These are phyloP conservation scores for Lactarius sp. DNA, from an alignment of 768 basidiomycete species.

Conservation along the genomic window DNA sequence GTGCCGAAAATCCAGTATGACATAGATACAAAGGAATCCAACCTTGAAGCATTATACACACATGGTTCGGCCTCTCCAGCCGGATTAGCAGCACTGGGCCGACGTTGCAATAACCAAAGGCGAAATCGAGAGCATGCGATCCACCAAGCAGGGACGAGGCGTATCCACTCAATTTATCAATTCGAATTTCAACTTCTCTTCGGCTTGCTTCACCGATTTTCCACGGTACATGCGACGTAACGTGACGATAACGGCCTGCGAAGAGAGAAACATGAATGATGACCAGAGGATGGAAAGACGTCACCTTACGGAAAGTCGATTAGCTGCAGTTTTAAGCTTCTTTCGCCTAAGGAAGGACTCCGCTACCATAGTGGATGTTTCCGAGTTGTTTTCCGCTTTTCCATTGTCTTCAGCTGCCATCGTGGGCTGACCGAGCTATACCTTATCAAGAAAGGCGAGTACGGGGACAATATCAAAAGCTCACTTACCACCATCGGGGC, in stretches of 20 bases:
- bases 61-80: not conserved
- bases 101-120: not conserved
- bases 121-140: not conserved
- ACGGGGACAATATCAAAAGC: not conserved
- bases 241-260: conserved; percentile 16
- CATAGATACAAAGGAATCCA: conserved; percentile 15
- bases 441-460: not conserved
- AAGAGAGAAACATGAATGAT: not conserved
- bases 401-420: conserved; percentile 4
- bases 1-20: conserved; percentile 7
- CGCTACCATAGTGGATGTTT: conserved; percentile 8
- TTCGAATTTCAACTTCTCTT: conserved; percentile 18
- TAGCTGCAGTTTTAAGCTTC: conserved; percentile 17
- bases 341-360: conserved; percentile 12
- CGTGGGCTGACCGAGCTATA: not conserved
- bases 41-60: not conserved
- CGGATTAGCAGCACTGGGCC: not conserved
- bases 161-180: conserved; percentile 13
- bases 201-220: conserved; percentile 15
- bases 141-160: not conserved
- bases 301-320: conserved; percentile 11
- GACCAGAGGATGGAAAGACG: not conserved
- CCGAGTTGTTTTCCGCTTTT: conserved; percentile 7
- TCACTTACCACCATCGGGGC: not conserved
- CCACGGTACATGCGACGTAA: conserved; percentile 15